Evolutionary conservation across 78 protist genomes (phyloP).

Genomic region (Emiliania huxleyi): DNA sequence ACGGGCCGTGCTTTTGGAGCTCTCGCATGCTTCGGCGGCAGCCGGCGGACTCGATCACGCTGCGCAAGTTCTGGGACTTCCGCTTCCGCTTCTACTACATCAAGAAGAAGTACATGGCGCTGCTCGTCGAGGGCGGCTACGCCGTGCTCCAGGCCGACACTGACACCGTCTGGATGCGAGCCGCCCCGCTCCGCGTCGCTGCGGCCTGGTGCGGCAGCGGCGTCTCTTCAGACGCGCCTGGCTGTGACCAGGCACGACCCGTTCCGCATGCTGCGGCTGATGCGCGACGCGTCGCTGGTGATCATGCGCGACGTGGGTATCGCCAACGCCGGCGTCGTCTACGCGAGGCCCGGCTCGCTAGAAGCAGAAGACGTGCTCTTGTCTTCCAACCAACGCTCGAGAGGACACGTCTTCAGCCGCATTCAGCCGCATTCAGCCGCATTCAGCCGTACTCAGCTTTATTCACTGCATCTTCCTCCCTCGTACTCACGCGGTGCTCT

Average conservation of each 20-base stretch:
- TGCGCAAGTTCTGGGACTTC: not conserved
- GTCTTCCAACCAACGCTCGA: too few species aligned
- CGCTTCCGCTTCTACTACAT: not conserved
- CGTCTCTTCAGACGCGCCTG: too few species aligned
- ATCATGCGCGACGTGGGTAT: not conserved
- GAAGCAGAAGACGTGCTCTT: not conserved
- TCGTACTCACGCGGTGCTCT: too few species aligned
- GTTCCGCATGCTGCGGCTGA: not conserved
- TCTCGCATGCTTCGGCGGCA: not conserved
- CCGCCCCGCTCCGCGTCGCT: not conserved
- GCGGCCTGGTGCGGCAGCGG: too few species aligned
- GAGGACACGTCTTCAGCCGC: too few species aligned
- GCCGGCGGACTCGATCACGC: not conserved
- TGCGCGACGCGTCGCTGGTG: not conserved
- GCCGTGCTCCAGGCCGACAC: not conserved
- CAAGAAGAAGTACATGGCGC: not conserved
- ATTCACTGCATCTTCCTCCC: too few species aligned
- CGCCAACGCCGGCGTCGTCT: not conserved
- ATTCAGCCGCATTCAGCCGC: too few species aligned
- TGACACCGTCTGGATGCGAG: not conserved
- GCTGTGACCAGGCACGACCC: not conserved
- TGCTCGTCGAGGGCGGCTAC: not conserved
- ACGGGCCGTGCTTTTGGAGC: not conserved
- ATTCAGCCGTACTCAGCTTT: too few species aligned
- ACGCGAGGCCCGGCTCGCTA: not conserved